These are phyloP conservation scores for Hemileccinum rubropunctum DNA, from an alignment of 768 basidiomycete genomes.

Conservation along the genomic window DNA sequence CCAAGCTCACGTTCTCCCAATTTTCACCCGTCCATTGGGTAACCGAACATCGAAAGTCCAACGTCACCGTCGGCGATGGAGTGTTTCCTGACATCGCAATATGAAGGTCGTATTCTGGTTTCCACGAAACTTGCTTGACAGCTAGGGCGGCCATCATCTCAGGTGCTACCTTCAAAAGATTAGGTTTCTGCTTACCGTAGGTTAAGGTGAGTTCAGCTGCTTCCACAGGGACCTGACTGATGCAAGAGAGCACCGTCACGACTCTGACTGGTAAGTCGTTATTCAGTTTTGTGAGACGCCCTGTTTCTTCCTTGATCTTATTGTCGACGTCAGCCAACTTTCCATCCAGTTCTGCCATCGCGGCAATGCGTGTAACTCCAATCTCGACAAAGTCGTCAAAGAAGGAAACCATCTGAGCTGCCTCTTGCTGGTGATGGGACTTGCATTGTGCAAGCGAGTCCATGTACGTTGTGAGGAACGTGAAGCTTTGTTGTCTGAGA, in stretches of 20 bases:
- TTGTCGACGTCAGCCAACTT: constrained; percentile 9
- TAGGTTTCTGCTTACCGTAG: constrained; percentile 11
- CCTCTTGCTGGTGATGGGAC: constrained; percentile 1
- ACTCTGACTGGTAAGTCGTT: not conserved
- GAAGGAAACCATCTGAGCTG: constrained; percentile 17
- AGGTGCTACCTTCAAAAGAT: not conserved
- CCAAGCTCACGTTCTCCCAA: constrained; percentile 27
- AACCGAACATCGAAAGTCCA: constrained; percentile 30
- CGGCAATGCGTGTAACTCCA: constrained; percentile 14
- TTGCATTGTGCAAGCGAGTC: constrained; percentile 26
- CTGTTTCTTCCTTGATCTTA: constrained; percentile 13
- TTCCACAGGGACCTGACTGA: constrained; percentile 1
- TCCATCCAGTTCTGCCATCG: constrained; percentile 14
- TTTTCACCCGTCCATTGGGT: constrained; percentile 30
- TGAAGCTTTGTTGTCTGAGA: constrained; percentile 18
- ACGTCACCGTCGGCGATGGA: constrained; percentile 14
- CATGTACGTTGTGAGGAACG: constrained; percentile 27
- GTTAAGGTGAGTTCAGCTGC: constrained; percentile 15
- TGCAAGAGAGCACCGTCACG: constrained; percentile 9
- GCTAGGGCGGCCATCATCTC: constrained; percentile 2
- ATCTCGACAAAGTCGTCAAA: constrained; percentile 25
- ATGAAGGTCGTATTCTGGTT: constrained; percentile 19
- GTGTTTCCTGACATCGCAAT: constrained; percentile 6
- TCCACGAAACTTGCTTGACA: constrained; percentile 17
- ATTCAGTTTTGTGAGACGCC: constrained; percentile 1